These are phyloP conservation scores for Clonostachys byssicola DNA, from an alignment of 2,329 filamentous ascomycete species.

Conservation along the genomic window DNA sequence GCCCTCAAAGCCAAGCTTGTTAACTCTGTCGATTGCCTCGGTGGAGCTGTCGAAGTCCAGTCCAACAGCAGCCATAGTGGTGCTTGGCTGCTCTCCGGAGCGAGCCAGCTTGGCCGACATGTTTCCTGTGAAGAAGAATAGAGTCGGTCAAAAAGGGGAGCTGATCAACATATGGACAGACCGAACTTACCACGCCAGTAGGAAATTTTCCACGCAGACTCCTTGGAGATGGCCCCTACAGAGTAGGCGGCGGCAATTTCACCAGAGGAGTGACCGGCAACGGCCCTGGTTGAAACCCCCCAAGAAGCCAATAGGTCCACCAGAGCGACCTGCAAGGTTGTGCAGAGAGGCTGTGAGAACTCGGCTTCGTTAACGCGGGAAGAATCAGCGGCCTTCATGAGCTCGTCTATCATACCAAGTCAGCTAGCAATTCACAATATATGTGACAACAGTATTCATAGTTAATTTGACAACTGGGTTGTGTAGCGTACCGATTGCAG, in stretches of 20 bases:
- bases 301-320: constrained; percentile 26
- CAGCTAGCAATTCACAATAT: background rate
- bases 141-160: constrained; percentile 30
- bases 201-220: constrained; percentile 30
- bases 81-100: constrained; percentile 5
- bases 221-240: constrained; percentile 28
- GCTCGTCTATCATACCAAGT: constrained; percentile 7
- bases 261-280: constrained; percentile 36
- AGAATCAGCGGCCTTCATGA: constrained; percentile 4
- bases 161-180: constrained; percentile 6
- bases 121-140: constrained; percentile 26
- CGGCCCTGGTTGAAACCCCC: constrained; percentile 21
- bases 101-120: constrained; percentile 2
- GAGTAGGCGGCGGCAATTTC: constrained; percentile 41
- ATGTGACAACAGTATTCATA: constrained; percentile 6
- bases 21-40: background rate
- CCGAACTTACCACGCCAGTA: constrained; percentile 7
- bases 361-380: constrained; percentile 12
- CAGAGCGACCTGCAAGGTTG: constrained; percentile 36
- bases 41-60: background rate
- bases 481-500: constrained; percentile 2
- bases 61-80: background rate
- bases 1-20: constrained; percentile 1
- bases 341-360: constrained; percentile 32
- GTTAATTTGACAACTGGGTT: background rate